Evolutionary conservation across 2,329 filamentous ascomycete genomes (phyloP).

Genomic region (Penicillium sp.): DNA sequence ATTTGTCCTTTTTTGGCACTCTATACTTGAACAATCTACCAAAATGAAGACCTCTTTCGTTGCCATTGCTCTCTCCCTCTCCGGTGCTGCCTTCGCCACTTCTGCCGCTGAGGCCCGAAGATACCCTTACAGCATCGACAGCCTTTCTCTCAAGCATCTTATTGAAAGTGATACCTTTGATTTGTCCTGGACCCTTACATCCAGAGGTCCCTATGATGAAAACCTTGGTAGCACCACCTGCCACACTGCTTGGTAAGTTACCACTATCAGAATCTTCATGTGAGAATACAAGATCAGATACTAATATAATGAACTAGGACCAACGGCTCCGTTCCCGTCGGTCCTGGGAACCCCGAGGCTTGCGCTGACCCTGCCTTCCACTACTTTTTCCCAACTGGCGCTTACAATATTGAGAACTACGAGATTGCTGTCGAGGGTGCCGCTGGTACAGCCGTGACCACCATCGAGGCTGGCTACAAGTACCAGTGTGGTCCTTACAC

Average conservation of each 20-base stretch:
- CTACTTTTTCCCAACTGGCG: not conserved
- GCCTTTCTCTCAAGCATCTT: not conserved
- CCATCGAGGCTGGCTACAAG: not conserved
- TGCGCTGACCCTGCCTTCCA: not conserved
- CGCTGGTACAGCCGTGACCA: not conserved
- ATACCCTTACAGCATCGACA: not conserved
- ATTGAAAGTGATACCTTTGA: not conserved
- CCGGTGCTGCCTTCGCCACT: not conserved
- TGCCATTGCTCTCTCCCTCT: not conserved
- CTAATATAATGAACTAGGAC: not conserved
- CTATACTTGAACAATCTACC: not conserved
- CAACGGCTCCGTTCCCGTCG: not conserved
- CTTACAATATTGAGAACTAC: not conserved
- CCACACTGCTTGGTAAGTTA: slow-evolving; percentile 1
- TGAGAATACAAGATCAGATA: no score
- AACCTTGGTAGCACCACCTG: not conserved
- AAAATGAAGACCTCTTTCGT: not conserved
- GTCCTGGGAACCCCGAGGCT: not conserved
- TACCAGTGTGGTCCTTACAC: slow-evolving; percentile 5
- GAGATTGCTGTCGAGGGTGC: not conserved
- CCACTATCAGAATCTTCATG: not conserved
- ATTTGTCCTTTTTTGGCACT: not conserved
- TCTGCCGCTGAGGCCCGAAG: not conserved
- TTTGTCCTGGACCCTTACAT: not conserved
- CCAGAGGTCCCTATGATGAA: not conserved